Percentiles rank a stretch among this genome's conserved stretches.
Evolutionary conservation across 768 basidiomycete species (phyloP).

Genomic region (Suillus spraguei): DNA sequence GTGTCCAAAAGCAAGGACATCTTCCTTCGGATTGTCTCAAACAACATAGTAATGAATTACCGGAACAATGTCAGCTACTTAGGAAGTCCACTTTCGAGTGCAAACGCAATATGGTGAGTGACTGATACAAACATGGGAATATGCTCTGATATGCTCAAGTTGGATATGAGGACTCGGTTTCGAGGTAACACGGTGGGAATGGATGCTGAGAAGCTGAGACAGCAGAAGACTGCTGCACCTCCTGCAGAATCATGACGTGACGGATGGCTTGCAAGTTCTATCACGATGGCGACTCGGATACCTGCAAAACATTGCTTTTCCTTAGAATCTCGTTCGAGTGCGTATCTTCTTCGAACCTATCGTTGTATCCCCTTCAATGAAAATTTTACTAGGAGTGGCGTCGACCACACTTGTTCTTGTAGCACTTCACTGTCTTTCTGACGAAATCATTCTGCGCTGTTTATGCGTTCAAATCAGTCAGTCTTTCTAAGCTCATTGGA

Average conservation of each 20-base stretch:
- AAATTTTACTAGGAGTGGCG: neutral
- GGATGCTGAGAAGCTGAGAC: slow-evolving; percentile 28
- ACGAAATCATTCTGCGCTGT: neutral
- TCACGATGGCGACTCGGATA: neutral
- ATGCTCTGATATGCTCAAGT: slow-evolving; percentile 37
- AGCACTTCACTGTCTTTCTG: neutral
- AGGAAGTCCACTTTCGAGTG: slow-evolving; percentile 87
- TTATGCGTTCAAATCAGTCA: neutral
- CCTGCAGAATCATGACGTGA: slow-evolving; percentile 9
- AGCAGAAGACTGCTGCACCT: slow-evolving; percentile 12
- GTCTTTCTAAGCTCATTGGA: neutral
- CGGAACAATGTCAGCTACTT: slow-evolving; percentile 77
- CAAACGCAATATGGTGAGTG: slow-evolving; percentile 83
- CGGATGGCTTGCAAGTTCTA: neutral
- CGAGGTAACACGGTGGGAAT: slow-evolving; percentile 69
- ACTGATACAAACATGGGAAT: neutral
- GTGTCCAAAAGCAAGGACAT: slow-evolving; percentile 75
- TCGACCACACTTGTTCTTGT: neutral
- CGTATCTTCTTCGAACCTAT: neutral
- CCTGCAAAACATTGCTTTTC: neutral
- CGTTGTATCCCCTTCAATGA: neutral
- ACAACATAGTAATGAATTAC: slow-evolving; percentile 73
- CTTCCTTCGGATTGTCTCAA: slow-evolving; percentile 88
- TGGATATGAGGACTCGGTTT: slow-evolving; percentile 86
- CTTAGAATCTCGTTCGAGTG: neutral